phyloP scores from a whole-genome alignment of 139 green algal genomes.

The Ettlia oleoabundans region DNA sequence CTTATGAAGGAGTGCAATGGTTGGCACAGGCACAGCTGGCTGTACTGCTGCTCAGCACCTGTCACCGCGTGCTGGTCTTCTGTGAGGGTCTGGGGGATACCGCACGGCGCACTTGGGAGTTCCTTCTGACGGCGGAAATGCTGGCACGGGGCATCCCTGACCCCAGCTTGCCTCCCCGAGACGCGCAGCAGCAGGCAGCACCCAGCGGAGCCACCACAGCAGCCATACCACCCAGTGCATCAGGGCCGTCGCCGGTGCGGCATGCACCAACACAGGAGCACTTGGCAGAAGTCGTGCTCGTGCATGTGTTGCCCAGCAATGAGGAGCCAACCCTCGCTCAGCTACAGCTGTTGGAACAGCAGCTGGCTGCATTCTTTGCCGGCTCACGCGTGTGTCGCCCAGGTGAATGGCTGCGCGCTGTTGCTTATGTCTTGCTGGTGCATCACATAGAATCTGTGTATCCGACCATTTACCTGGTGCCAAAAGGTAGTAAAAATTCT shows the following conservation, averaged over 20 bases:
- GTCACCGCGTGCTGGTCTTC: constrained; percentile 29
- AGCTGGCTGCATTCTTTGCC: constrained; percentile 1
- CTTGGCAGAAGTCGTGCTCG: constrained; percentile 27
- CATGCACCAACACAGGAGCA: constrained; percentile 4
- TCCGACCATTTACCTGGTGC: too few species aligned
- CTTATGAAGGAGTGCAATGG: constrained; percentile 13
- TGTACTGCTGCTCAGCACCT: constrained; percentile 25
- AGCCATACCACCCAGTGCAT: background rate
- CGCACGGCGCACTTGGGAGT: constrained; percentile 13
- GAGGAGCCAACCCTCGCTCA: background rate
- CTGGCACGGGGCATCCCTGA: constrained; percentile 26
- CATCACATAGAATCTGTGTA: too few species aligned
- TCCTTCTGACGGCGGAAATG: constrained; percentile 21
- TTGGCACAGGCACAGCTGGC: constrained; percentile 31
- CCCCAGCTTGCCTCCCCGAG: constrained; percentile 13
- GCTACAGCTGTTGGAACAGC: constrained; percentile 1
- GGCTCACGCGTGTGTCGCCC: constrained; percentile 12
- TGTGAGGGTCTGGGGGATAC: background rate
- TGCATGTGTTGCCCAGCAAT: background rate
- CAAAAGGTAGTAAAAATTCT: too few species aligned
- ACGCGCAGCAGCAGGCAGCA: background rate
- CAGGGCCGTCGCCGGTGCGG: background rate
- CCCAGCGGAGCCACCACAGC: background rate
- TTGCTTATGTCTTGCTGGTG: too few species aligned
- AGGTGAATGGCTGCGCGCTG: too few species aligned